Evolutionary conservation across 1,284 basidiomycete genomes (phyloP), one percentile per base, ranked within the genome.

Genomic region (Crepidotus sp.): DNA sequence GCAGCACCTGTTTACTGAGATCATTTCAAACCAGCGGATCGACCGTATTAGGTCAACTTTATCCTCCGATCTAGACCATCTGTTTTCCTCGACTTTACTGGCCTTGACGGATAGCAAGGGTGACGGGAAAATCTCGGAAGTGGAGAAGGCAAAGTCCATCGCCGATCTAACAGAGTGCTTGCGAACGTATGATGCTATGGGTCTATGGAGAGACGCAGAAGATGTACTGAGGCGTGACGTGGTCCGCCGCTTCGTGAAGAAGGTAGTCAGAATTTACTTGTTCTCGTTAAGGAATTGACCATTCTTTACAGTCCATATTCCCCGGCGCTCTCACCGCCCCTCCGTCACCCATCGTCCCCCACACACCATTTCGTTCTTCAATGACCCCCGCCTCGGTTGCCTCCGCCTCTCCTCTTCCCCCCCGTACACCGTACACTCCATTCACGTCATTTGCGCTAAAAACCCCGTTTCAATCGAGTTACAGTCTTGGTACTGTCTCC

Each of bases 151-250:
- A n/a, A 83, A 81, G 50, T 65, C 69, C 51, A 62, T 73, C 32
- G 61, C 73, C 9, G 83, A 87, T 49, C 58, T 90, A 41, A 76
- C 74, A 7, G 87, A 92, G 55, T 92, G 87, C 58, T 64, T 97
- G 25, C 70, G 76, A 41, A 87, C 86, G 4, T 96, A 96, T 58
- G 86, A 93, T 52, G 64, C 76, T 4, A 69, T 96, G 36, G 76
- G 80, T 15, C 74, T 89, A 10, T 90, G 87, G 85, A 68, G 77
- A 53, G 82, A 88, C 51, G 91, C 91, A 1, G 90, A 93, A 62
- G 86, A 90, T 46, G 80, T 94, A 11, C 66, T 96, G 36, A 69
- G 83, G 46, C 68, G 68, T 43, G 76, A 82, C 35, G 65, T 90
- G 22, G 73, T 95, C 17, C 73, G 76, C 3, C 71, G 70, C 9